These are phyloP conservation scores for Chenopodium suecicum DNA, from an alignment of 148 eudicot genomes.

Conservation along the genomic window DNA sequence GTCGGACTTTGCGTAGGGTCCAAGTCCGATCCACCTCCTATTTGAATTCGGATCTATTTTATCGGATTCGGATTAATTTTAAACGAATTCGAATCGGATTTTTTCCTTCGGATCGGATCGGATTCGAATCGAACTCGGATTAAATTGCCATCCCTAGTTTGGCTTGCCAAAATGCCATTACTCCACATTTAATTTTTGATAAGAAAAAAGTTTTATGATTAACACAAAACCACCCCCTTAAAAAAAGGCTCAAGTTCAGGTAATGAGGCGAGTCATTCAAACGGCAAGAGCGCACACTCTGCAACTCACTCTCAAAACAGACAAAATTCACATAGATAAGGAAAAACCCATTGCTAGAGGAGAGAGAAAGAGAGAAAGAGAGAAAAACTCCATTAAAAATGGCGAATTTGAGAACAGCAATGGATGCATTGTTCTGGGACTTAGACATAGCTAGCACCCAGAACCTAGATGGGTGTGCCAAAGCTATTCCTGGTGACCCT, in stretches of 20 bases:
- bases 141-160: too few relatives aligned
- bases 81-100: too few relatives aligned
- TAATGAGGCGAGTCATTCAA: background rate
- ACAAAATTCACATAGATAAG: background rate
- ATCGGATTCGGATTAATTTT: too few relatives aligned
- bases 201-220: background rate
- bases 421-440: constrained; percentile 80
- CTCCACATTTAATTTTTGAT: too few relatives aligned
- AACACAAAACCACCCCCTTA: background rate
- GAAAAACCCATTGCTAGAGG: background rate
- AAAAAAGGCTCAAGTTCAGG: background rate
- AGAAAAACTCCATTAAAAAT: constrained; percentile 26
- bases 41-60: too few relatives aligned
- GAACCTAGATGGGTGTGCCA: constrained; percentile 55
- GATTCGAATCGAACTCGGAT: too few relatives aligned
- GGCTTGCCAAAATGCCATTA: background rate
- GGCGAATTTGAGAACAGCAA: constrained; percentile 77
- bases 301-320: background rate
- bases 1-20: too few relatives aligned
- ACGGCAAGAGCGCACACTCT: background rate
- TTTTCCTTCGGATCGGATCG: too few relatives aligned
- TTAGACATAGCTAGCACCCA: constrained; percentile 52
- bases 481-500: constrained; percentile 61
- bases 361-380: background rate
- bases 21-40: too few relatives aligned